Base-by-base conservation (phyloP, 306 rosid species). In the Vigna radiata region DNA sequence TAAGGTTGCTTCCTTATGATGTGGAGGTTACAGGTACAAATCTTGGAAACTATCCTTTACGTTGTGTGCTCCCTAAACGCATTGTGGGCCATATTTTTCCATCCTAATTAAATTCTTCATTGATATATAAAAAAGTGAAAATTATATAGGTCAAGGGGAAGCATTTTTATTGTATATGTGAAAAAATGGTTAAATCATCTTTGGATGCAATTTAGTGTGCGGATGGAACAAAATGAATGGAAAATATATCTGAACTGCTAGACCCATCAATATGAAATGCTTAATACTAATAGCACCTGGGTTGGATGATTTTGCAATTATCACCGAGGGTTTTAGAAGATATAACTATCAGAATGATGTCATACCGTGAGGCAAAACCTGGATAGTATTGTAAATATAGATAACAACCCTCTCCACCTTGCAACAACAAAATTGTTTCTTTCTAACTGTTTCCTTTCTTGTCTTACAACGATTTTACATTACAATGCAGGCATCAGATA, bases 401-500 rank as follows among this genome's bases (percentile, higher is more conserved):
- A 41, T 13, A 66, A 2, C 65, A 65, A 39, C 8, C 17, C 37
- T 37, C 33, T 4, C 39, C 39, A 16, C 33, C 18, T 4, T 44
- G 0, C 43, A 17, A 48, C 8, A 33, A 17, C 25, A 16, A 8
- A 60, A 19, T 27, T 19, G 52, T 36, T 36, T 50, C 27, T 13
- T 47, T 78, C 46, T 15, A 15, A 3, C 37, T 5, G 47, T 50
- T 69, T 68, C 70, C 59, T 13, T 49, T 58, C 27, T 33, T 27
- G 6, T 71, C 56, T 73, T 43, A 73, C 77, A 25, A 27, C 13
- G 68, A 39, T 43, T 68, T 68, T 71, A 7, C n/a, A 43, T 76
- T 73, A 60, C 49, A 39, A 46, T 63, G 77, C 91, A 93, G 98
- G 94, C 96, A 77, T 72, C 91, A 2, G 93, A 88, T 37, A 77